phyloP scores from a whole-genome alignment of 352 stramenopile genomes.

The Thalassiosira allenii region DNA sequence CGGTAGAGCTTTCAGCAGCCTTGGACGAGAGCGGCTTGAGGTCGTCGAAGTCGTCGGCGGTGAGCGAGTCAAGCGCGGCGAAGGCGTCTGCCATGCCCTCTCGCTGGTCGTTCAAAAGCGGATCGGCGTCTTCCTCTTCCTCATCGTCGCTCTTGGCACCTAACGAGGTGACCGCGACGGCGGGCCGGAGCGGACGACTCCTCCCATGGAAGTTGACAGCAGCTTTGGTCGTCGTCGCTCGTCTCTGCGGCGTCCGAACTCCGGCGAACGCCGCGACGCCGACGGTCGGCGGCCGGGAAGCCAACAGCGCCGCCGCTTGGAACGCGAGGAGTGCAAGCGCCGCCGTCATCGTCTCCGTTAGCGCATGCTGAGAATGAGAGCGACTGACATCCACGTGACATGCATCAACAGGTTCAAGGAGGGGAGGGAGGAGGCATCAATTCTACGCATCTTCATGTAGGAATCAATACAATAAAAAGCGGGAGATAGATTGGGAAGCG shows the following conservation, averaged over 20 bases:
- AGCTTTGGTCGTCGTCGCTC: neutral
- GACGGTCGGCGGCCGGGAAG: constrained; percentile 10
- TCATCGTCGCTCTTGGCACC: constrained; percentile 17
- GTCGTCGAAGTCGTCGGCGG: constrained; percentile 50
- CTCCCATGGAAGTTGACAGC: neutral
- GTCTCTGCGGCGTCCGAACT: constrained; percentile 22
- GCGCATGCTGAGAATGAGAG: too few relatives aligned
- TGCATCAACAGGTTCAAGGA: too few relatives aligned
- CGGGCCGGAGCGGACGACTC: neutral
- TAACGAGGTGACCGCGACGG: neutral
- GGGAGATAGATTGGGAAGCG: too few relatives aligned
- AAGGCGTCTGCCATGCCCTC: constrained; percentile 61
- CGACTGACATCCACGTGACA: too few relatives aligned
- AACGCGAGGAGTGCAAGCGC: neutral
- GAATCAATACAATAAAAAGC: too few relatives aligned
- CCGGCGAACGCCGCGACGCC: constrained; percentile 26
- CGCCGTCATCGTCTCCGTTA: too few relatives aligned
- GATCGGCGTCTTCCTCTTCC: constrained; percentile 28
- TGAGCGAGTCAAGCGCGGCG: constrained; percentile 47
- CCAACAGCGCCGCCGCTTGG: constrained; percentile 8
- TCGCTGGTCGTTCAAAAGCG: constrained; percentile 44
- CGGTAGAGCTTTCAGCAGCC: neutral
- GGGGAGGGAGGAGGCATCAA: too few relatives aligned
- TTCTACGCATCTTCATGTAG: too few relatives aligned
- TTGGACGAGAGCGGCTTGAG: constrained; percentile 23